Conservation (phyloP, 768 basidiomycete species). For the Auricularia sp. region DNA sequence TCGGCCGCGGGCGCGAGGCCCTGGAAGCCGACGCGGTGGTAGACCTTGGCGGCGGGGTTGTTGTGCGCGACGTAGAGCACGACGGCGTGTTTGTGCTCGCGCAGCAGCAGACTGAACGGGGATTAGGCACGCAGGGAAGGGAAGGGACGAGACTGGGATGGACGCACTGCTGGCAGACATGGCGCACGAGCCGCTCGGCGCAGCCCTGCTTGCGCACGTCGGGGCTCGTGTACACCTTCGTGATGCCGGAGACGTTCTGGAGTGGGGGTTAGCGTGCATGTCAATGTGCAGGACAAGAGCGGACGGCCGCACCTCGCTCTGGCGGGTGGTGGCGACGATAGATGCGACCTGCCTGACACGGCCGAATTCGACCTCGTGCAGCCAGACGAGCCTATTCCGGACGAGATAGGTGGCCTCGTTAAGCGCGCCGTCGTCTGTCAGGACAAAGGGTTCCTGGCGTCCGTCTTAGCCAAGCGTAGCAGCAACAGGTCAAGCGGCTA, state of each 20-base stretch:
- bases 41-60: conserved; percentile 41
- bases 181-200: conserved; percentile 51
- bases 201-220: conserved; percentile 43
- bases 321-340: conserved; percentile 59
- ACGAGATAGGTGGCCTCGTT: conserved; percentile 46
- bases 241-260: conserved; percentile 47
- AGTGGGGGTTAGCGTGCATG: background rate
- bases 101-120: conserved; percentile 29
- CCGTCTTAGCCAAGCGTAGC: background rate
- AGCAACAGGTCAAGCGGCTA: too few species aligned
- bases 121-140: background rate
- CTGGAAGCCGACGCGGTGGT: conserved; percentile 55
- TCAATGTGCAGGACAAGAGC: background rate
- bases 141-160: background rate
- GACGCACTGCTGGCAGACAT: conserved; percentile 16
- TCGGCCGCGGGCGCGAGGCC: conserved; percentile 33
- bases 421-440: conserved; percentile 32
- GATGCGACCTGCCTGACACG: conserved; percentile 35
- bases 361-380: conserved; percentile 37
- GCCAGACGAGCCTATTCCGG: conserved; percentile 42
- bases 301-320: conserved; percentile 21
- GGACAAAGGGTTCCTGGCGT: conserved; percentile 44
- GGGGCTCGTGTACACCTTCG: conserved; percentile 60
- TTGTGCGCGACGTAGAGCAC: conserved; percentile 58
- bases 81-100: conserved; percentile 38